These are phyloP conservation scores for Cercospora sp. DNA, from an alignment of 2,329 filamentous ascomycete species.

Conservation along the genomic window DNA sequence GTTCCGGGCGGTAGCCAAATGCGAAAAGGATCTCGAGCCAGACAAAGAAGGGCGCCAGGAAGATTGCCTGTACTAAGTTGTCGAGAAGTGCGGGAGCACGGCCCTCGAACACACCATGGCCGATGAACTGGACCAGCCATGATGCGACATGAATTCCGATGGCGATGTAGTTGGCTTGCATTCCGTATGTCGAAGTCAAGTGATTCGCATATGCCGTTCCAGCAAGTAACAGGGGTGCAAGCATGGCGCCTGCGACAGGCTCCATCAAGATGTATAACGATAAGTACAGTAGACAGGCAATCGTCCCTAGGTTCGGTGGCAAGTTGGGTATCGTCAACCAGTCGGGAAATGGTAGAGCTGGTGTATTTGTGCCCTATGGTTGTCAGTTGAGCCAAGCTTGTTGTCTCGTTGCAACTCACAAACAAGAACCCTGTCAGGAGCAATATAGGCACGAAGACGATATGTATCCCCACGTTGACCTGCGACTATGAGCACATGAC, in stretches of 20 bases:
- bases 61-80: conserved; percentile 86
- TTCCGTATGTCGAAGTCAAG: conserved; percentile 64
- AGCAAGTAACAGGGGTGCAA: conserved; percentile 74
- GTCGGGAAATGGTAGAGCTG: conserved; percentile 55
- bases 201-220: conserved; percentile 75
- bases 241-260: conserved; percentile 79
- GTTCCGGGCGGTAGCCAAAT: conserved; percentile 83
- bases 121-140: conserved; percentile 89
- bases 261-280: conserved; percentile 88
- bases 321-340: conserved; percentile 57
- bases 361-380: conserved; percentile 57
- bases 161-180: conserved; percentile 63
- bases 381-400: not conserved
- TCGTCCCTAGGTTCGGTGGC: conserved; percentile 60
- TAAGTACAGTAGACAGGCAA: conserved; percentile 64
- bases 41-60: conserved; percentile 92
- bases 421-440: conserved; percentile 70
- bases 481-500: conserved; percentile 37
- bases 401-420: conserved; percentile 51
- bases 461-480: conserved; percentile 77
- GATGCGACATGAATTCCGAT: conserved; percentile 68
- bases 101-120: conserved; percentile 85
- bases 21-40: conserved; percentile 93
- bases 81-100: conserved; percentile 86
- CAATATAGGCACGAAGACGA: conserved; percentile 75